Evolutionary conservation across 1,139 yeast species (phyloP).

Genomic region (Candida sojae): DNA sequence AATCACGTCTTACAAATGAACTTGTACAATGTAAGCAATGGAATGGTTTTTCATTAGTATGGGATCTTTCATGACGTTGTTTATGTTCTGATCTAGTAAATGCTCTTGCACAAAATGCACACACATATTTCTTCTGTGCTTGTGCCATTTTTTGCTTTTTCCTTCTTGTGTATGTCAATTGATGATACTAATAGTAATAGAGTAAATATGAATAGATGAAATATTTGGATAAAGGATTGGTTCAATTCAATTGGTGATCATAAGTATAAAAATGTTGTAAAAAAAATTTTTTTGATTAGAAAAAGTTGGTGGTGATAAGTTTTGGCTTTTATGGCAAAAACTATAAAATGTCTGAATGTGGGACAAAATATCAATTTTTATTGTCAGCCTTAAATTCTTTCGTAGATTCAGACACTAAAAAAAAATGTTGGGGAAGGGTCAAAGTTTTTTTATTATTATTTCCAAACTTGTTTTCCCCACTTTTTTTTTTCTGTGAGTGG

Average conservation of each 20-base stretch:
- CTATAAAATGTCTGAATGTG: no score
- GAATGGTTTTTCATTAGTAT: conserved; percentile 81
- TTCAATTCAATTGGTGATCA: background rate
- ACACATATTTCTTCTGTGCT: conserved; percentile 63
- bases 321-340: background rate
- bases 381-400: no score
- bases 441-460: no score
- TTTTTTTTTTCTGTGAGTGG: no score
- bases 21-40: conserved; percentile 71
- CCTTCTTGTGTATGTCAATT: no score
- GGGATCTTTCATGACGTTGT: conserved; percentile 81
- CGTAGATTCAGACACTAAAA: no score
- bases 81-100: conserved; percentile 82
- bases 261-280: background rate
- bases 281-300: no score
- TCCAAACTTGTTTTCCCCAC: no score
- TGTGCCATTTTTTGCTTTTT: conserved; percentile 25
- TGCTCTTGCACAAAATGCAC: conserved; percentile 80
- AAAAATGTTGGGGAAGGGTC: no score
- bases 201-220: background rate
- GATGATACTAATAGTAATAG: no score
- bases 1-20: conserved; percentile 75
- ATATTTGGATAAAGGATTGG: background rate
- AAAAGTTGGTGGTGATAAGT: no score
- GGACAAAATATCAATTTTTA: no score